Base-by-base conservation (phyloP, 1,284 basidiomycete genomes). In the Anthracocystis walkeri region DNA sequence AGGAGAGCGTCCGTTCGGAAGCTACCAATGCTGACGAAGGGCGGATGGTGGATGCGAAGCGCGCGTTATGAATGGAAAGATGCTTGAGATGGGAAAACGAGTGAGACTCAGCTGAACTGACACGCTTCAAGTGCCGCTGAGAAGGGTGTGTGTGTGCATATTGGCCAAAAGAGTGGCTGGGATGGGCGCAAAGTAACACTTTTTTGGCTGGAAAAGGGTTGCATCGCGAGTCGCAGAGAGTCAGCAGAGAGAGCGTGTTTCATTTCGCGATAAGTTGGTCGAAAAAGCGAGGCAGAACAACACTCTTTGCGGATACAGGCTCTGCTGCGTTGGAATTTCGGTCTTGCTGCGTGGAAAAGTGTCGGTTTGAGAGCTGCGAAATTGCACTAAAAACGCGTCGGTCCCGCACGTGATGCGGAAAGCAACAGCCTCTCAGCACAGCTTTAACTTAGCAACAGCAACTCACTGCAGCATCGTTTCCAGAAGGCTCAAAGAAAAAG, bases 391-490 rank as follows among this genome's bases (percentile, higher is more conserved):
- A 55, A 44, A 51, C 60, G 60, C 60, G 60, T 63, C 60, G n/a
- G n/a, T 35, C 41, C 41, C 60, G 60, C 60, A 63, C 60, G 54
- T 63, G 60, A 63, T 63, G 60, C 21, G 41, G n/a, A 25, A 50
- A 21, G 16, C 10, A 20, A 40, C 23, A 7, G 35, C 29, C 11
- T 31, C 50, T 4, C 25, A 27, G 25, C 45, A 29, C 45, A 29
- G 45, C 44, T n/a, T n/a, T n/a, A n/a, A n/a, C n/a, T n/a, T n/a
- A n/a, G n/a, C n/a, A n/a, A n/a, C n/a, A 29, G 29, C 29, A 29
- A 8, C 29, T 29, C 29, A 29, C 5, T 29, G 29, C 35, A 38
- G 35, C 35, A 16, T 14, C 35, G 35, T 16, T 16, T 33, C 33
- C 12, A 4, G 12, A 38, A 14, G 12, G 3, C 14, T 33, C 35